phyloP scores from a whole-genome alignment of 164 flowering plant species.

The Berberis thunbergii region DNA sequence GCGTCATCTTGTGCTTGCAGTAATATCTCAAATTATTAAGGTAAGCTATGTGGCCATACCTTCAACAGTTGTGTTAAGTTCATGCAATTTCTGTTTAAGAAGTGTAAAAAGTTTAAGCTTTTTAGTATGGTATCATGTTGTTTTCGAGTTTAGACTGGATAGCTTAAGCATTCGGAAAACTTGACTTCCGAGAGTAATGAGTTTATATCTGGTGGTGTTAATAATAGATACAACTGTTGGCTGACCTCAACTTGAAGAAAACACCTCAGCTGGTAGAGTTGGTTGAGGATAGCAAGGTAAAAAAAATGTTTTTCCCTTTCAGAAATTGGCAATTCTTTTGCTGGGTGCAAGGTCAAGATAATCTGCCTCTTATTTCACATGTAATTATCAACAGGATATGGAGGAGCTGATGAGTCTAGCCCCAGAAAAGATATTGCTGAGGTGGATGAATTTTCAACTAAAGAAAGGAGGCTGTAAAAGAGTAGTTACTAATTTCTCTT shows the following conservation, averaged over 20 bases:
- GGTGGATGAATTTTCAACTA: constrained; percentile 94
- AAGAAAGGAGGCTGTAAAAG: constrained; percentile 73
- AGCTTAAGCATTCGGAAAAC: background rate
- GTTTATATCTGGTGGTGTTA: background rate
- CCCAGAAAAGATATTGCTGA: constrained; percentile 28
- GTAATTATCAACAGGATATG: constrained; percentile 52
- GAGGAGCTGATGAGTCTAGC: constrained; percentile 60
- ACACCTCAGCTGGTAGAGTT: no score
- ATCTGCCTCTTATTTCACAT: background rate
- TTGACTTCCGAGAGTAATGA: background rate
- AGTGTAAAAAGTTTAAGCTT: background rate
- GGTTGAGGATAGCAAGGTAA: constrained; percentile 68
- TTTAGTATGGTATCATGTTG: background rate
- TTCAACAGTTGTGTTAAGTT: background rate
- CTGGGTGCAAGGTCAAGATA: constrained; percentile 49
- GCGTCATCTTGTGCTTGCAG: constrained; percentile 86
- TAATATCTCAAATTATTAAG: constrained; percentile 94
- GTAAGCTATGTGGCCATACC: constrained; percentile 19
- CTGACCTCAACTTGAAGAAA: constrained; percentile 59
- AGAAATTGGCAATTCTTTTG: constrained; percentile 58
- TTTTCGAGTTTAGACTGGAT: background rate
- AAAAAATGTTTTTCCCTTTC: background rate
- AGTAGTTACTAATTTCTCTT: constrained; percentile 62
- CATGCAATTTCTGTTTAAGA: background rate
- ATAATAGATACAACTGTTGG: constrained; percentile 75